Percentiles rank a stretch among this genome's conserved stretches.
Evolutionary conservation across 108 stramenopile species (phyloP).

Genomic region (Pseudonitzschia delicatissima): DNA sequence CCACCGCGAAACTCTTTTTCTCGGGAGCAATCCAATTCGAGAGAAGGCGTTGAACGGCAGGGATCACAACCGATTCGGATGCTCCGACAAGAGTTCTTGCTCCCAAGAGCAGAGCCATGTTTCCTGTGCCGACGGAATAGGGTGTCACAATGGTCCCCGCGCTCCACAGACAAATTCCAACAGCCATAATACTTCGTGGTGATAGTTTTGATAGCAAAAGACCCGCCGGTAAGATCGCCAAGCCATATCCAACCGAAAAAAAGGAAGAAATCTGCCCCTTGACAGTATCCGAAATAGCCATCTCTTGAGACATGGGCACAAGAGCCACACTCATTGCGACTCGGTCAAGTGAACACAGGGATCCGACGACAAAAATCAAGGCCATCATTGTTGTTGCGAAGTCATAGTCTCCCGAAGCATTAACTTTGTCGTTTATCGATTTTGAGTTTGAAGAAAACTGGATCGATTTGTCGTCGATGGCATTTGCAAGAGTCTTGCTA

Average conservation of each 20-base stretch:
- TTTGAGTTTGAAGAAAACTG: background rate
- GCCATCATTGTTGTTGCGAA: slow-evolving; percentile 35
- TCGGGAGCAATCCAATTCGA: slow-evolving; percentile 69
- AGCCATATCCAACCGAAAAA: slow-evolving; percentile 82
- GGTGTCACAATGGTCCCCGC: slow-evolving; percentile 71
- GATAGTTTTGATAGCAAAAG: slow-evolving; percentile 38
- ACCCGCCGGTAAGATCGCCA: slow-evolving; percentile 75
- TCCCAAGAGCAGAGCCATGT: slow-evolving; percentile 46
- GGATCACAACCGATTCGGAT: slow-evolving; percentile 78
- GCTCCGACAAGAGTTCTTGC: slow-evolving; percentile 76
- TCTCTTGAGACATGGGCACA: slow-evolving; percentile 76
- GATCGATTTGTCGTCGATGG: background rate
- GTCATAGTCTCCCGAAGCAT: background rate
- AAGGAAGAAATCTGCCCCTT: slow-evolving; percentile 82
- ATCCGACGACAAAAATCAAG: slow-evolving; percentile 59
- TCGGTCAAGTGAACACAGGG: slow-evolving; percentile 68
- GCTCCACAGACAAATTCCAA: slow-evolving; percentile 68
- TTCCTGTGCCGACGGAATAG: slow-evolving; percentile 30
- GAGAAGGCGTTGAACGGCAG: slow-evolving; percentile 75
- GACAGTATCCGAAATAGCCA: slow-evolving; percentile 69
- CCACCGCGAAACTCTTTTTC: slow-evolving; percentile 68
- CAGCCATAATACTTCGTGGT: slow-evolving; percentile 53
- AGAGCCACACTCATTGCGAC: slow-evolving; percentile 92
- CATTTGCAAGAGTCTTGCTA: background rate
- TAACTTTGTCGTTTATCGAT: background rate